These are phyloP conservation scores for Fusarium acutatum DNA, from an alignment of 2,329 filamentous ascomycete genomes.

Conservation along the genomic window DNA sequence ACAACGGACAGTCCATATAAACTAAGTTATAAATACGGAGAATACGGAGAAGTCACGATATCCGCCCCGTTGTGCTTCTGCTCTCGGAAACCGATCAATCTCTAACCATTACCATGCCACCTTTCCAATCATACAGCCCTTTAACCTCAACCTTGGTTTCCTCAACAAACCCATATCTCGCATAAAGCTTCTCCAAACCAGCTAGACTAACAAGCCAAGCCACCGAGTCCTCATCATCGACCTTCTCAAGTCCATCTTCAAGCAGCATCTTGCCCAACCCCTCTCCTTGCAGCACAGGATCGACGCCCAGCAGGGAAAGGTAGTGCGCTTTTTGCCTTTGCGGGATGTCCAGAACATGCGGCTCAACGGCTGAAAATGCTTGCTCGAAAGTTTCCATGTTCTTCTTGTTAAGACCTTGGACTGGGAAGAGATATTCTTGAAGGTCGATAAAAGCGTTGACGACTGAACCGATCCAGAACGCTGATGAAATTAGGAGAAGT, in stretches of 20 bases:
- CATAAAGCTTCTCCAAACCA: background rate
- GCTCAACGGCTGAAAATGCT: background rate
- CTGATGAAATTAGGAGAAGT: background rate
- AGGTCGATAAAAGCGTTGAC: background rate
- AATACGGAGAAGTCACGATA: rapidly evolving
- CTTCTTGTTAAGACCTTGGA: background rate
- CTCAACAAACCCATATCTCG: background rate
- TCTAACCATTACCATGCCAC: conserved; percentile 2
- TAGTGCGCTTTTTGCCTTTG: background rate
- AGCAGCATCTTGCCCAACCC: background rate
- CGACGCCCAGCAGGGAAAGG: background rate
- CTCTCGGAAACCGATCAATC: background rate
- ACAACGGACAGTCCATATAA: rapidly evolving
- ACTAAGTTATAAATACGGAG: too few species aligned
- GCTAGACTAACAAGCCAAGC: conserved; percentile 8
- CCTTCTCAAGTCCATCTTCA: background rate
- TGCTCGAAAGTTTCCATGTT: background rate
- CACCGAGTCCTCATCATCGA: background rate
- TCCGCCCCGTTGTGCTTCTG: rapidly evolving
- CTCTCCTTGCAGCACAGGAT: background rate
- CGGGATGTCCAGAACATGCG: background rate
- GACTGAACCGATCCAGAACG: background rate
- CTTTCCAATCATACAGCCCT: background rate
- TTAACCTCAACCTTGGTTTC: background rate
- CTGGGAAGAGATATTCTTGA: background rate